Percentiles rank a stretch among this genome's conserved stretches.
Conservation (phyloP, 371 early-diverging fungal species). For the Syncephalastrum sp. region DNA sequence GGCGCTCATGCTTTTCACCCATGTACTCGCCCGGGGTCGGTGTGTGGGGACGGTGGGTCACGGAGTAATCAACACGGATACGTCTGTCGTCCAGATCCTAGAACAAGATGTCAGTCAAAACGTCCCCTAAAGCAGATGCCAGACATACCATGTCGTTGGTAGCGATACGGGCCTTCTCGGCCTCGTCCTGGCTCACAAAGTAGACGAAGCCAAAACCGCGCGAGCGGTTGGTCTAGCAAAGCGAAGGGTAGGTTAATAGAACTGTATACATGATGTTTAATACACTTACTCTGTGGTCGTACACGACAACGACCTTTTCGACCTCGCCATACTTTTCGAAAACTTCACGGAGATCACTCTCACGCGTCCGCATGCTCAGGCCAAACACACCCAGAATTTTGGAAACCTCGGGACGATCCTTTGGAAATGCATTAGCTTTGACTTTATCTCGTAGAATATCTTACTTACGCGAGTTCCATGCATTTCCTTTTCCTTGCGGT, state of each 20-base stretch:
- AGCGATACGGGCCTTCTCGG: slow-evolving; percentile 72
- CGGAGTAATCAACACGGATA: slow-evolving; percentile 76
- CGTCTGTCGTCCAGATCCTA: slow-evolving; percentile 66
- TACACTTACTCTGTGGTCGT: slow-evolving; percentile 54
- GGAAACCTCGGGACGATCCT: slow-evolving; percentile 48
- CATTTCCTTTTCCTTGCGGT: slow-evolving; percentile 38
- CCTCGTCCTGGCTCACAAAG: slow-evolving; percentile 74
- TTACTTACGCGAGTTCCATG: slow-evolving; percentile 43
- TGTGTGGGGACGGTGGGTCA: slow-evolving; percentile 62
- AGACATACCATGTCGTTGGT: slow-evolving; percentile 27
- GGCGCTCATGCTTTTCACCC: slow-evolving; percentile 44
- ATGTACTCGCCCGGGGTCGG: slow-evolving; percentile 71
- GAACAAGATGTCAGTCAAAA: not conserved
- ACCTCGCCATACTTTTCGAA: slow-evolving; percentile 68
- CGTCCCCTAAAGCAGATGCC: not conserved
- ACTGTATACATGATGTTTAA: not conserved
- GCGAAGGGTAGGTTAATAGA: not conserved
- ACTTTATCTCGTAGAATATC: not conserved
- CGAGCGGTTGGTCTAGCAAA: slow-evolving; percentile 36
- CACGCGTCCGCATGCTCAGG: slow-evolving; percentile 68
- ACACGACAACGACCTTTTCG: slow-evolving; percentile 59
- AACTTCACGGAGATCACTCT: slow-evolving; percentile 65
- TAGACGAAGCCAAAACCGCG: slow-evolving; percentile 86
- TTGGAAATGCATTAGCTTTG: not conserved
- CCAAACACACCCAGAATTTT: slow-evolving; percentile 83